phyloP scores from a whole-genome alignment of 73 alveolate species.

The Blepharisma japonicum region DNA sequence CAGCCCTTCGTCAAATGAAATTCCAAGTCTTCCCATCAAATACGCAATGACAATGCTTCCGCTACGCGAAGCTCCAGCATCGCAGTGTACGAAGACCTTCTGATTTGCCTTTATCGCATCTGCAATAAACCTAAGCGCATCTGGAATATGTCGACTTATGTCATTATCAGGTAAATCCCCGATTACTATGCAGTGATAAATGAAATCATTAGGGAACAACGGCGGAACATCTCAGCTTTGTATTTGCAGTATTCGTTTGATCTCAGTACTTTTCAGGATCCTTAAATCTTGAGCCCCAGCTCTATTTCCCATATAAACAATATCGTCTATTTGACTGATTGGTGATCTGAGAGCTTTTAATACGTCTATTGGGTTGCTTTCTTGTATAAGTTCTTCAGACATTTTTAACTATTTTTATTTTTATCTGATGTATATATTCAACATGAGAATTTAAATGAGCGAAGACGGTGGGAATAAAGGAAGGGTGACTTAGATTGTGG shows the following conservation, averaged over 20 bases:
- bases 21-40: constrained; percentile 34
- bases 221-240: background rate
- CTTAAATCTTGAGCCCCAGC: no score
- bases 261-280: background rate
- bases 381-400: no score
- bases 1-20: constrained; percentile 32
- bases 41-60: constrained; percentile 45
- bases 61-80: constrained; percentile 50
- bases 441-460: no score
- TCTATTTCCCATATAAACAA: no score
- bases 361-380: no score
- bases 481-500: no score
- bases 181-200: background rate
- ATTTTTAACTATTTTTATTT: no score
- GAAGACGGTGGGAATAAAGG: no score
- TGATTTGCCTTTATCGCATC: background rate
- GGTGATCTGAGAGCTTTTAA: no score
- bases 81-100: constrained; percentile 13
- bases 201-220: background rate
- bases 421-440: no score
- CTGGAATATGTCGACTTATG: background rate
- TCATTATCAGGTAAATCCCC: background rate
- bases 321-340: no score
- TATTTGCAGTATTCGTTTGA: background rate
- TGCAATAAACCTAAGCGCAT: constrained; percentile 2